A percentile compares a stretch with the other conserved stretches of the same genome.
phyloP scores from a whole-genome alignment of 306 rosid species.

The Lathyrus sativus region DNA sequence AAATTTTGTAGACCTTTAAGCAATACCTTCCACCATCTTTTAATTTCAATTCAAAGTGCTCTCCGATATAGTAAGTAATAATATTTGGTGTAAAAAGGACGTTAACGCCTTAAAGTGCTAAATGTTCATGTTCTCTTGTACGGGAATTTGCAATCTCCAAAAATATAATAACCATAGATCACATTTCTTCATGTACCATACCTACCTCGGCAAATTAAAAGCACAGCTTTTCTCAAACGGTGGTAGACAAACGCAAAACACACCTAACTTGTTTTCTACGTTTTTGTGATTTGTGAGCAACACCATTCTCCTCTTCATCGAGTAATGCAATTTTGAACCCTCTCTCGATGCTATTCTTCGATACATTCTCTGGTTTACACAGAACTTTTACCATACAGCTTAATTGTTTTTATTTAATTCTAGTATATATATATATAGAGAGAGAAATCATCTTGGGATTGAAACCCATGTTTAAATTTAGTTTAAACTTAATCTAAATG shows the following conservation, averaged over 20 bases:
- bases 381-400: not conserved
- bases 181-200: slow-evolving; percentile 14
- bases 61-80: too few species aligned
- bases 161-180: slow-evolving; percentile 6
- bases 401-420: not conserved
- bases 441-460: slow-evolving; percentile 12
- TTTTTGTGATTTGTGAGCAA: slow-evolving; percentile 25
- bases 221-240: slow-evolving; percentile 43
- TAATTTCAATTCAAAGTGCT: too few species aligned
- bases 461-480: not conserved
- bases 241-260: slow-evolving; percentile 63
- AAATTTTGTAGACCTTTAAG: too few species aligned
- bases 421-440: too few species aligned
- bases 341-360: not conserved
- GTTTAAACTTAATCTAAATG: too few species aligned
- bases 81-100: not conserved
- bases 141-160: slow-evolving; percentile 16
- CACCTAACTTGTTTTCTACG: slow-evolving; percentile 50
- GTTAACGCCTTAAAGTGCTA: slow-evolving; percentile 33
- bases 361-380: slow-evolving; percentile 34
- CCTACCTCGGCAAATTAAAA: slow-evolving; percentile 32
- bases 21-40: too few species aligned
- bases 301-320: slow-evolving; percentile 26
- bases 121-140: slow-evolving; percentile 36
- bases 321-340: slow-evolving; percentile 14